Percentiles rank a stretch among this genome's conserved stretches.
phyloP scores from a whole-genome alignment of 2,329 filamentous ascomycete species.

The Apiospora marii region DNA sequence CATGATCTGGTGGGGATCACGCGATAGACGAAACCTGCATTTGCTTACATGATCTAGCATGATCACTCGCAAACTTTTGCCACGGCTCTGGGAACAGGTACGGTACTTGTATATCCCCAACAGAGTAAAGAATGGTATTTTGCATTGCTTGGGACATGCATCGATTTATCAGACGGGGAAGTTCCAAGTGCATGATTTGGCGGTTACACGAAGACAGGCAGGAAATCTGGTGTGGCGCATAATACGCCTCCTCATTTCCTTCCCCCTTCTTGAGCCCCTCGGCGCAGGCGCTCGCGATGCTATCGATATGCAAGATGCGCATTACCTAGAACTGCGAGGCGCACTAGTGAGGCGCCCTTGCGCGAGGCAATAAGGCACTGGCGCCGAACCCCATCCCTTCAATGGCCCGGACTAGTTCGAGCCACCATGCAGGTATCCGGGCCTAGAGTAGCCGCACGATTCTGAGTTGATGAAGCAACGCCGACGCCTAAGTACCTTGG shows the following conservation, averaged over 20 bases:
- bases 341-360: neutral
- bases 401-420: neutral
- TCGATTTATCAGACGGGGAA: neutral
- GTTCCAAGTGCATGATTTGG: neutral
- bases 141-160: neutral
- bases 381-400: conserved; percentile 5
- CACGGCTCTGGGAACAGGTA: neutral
- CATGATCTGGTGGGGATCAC: neutral
- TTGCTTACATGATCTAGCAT: neutral
- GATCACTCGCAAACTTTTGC: neutral
- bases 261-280: neutral
- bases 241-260: neutral
- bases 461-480: neutral
- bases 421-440: conserved; percentile 12
- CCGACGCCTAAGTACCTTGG: neutral
- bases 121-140: neutral
- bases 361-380: neutral
- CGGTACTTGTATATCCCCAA: no score
- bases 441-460: neutral
- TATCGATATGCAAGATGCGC: neutral
- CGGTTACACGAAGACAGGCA: neutral
- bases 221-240: neutral
- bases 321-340: neutral
- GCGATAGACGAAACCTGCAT: neutral
- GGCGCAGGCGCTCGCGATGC: neutral